Evolutionary conservation across 805 yeast genomes (phyloP), one percentile per base, ranked within the genome.

Genomic region (Nakazawaea wyomingensis): DNA sequence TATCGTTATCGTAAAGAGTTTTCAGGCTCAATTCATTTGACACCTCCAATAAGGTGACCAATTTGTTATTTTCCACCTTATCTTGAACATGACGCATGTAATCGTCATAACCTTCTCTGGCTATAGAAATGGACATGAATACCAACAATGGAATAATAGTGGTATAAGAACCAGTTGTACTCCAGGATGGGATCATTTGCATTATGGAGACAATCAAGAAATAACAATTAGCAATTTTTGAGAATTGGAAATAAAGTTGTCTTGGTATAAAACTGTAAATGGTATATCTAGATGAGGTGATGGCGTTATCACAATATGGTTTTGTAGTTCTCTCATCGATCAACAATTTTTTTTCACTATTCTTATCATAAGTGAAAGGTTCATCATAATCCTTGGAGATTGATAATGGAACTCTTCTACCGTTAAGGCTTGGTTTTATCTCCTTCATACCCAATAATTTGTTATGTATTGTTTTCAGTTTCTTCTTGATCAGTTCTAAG

Each of bases 171-270:
- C 98, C 99, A 0, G 99, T 93, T 5, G 99, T 88, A 1, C 96
- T 87, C 97, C 96, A 93, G 2, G 89, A 78, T 0, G 99, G 98
- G 37, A 93, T 82, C 90, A 91, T 82, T 59, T 93, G 99, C 69
- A 93, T 68, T 48, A 93, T 84, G 2, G 98, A 90, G 14, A 93
- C 93, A 3, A 80, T 71, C 74, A 93, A 65, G 63, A 93, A 93
- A 61, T 93, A 91, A 48, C 90, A 71, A 58, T 93, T 93, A 22
- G 99, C 99, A 35, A 93, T 55, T 57, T 88, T 91, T 19, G 96
- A 87, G 56, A 93, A 91, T 61, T 93, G 99, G 3, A 93, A 96
- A 49, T 78, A 72, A 30, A 93, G 60, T 56, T 93, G 97, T 48
- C 90, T 78, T 1, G 99, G 99, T 2, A 93, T 51, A 53, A 93